Percentiles rank a stretch among this genome's conserved stretches.
Conservation (phyloP, 768 basidiomycete species). For the Boletus barrowsii region DNA sequence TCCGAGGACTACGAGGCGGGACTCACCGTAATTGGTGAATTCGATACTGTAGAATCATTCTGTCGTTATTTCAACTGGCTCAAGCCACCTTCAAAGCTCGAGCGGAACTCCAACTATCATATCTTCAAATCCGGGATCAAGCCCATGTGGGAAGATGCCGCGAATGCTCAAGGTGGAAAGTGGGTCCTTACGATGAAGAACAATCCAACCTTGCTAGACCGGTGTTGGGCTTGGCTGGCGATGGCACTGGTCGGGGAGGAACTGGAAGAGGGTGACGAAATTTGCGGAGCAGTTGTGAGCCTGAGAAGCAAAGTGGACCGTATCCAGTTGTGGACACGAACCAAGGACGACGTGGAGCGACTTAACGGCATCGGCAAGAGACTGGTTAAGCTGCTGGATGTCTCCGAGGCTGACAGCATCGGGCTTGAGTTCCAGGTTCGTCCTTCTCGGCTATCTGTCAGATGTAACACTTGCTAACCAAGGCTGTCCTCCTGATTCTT, state of each 20-base stretch:
- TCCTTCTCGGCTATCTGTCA: background rate
- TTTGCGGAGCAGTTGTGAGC: slow-evolving; percentile 86
- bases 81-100: slow-evolving; percentile 84
- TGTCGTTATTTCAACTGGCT: slow-evolving; percentile 94
- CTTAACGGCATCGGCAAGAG: slow-evolving; percentile 83
- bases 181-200: slow-evolving; percentile 95
- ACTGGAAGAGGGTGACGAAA: slow-evolving; percentile 65
- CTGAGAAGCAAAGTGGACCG: slow-evolving; percentile 83
- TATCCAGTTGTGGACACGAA: slow-evolving; percentile 88
- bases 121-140: slow-evolving; percentile 93
- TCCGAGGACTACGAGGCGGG: slow-evolving; percentile 81
- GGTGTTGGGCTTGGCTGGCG: slow-evolving; percentile 86
- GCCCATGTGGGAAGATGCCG: slow-evolving; percentile 96
- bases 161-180: slow-evolving; percentile 89
- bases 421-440: slow-evolving; percentile 88
- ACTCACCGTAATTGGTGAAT: slow-evolving; percentile 82
- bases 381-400: slow-evolving; percentile 76
- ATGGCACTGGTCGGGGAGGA: slow-evolving; percentile 81
- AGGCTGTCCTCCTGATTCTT: background rate
- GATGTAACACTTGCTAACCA: background rate
- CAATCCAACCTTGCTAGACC: slow-evolving; percentile 72
- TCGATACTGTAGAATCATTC: slow-evolving; percentile 86
- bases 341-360: slow-evolving; percentile 81
- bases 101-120: slow-evolving; percentile 91
- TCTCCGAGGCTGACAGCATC: slow-evolving; percentile 80